phyloP scores from a whole-genome alignment of 139 green algal species.

The Monoraphidium neglectum region DNA sequence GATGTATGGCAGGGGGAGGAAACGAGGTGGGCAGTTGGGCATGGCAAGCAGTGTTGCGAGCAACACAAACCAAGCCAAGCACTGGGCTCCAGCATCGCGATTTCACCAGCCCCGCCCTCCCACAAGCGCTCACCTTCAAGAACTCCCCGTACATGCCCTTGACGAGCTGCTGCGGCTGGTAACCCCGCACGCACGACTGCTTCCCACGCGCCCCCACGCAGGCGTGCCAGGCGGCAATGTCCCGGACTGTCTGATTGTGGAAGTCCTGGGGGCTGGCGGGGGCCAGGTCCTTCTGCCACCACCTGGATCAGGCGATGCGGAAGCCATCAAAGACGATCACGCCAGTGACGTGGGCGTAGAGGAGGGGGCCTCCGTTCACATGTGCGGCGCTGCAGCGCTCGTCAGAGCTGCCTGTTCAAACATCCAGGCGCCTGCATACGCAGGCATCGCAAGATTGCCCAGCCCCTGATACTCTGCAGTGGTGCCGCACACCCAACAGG shows the following conservation, averaged over 20 bases:
- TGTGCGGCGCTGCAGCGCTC: too few relatives aligned
- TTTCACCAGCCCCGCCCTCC: background rate
- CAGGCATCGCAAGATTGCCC: too few relatives aligned
- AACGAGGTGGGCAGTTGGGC: background rate
- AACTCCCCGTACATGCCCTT: conserved; percentile 67
- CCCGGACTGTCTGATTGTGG: conserved; percentile 34
- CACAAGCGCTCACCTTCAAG: conserved; percentile 19
- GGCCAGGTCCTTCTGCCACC: conserved; percentile 45
- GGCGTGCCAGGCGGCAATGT: conserved; percentile 32
- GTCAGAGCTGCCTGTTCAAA: too few relatives aligned
- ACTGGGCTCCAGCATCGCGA: background rate
- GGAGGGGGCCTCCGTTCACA: too few relatives aligned
- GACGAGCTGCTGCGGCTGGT: conserved; percentile 65
- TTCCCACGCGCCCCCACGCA: conserved; percentile 1
- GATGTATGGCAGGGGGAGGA: background rate
- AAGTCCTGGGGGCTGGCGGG: conserved; percentile 36
- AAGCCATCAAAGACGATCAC: too few relatives aligned
- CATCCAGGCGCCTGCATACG: too few relatives aligned
- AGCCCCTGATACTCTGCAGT: too few relatives aligned
- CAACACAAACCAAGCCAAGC: background rate
- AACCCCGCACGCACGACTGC: conserved; percentile 41
- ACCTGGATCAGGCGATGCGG: conserved; percentile 20
- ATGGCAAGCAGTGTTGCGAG: background rate
- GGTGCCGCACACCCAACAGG: too few relatives aligned
- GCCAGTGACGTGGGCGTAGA: too few relatives aligned